phyloP scores from a whole-genome alignment of 768 basidiomycete species.

The Hysterangium stoloniferum region DNA sequence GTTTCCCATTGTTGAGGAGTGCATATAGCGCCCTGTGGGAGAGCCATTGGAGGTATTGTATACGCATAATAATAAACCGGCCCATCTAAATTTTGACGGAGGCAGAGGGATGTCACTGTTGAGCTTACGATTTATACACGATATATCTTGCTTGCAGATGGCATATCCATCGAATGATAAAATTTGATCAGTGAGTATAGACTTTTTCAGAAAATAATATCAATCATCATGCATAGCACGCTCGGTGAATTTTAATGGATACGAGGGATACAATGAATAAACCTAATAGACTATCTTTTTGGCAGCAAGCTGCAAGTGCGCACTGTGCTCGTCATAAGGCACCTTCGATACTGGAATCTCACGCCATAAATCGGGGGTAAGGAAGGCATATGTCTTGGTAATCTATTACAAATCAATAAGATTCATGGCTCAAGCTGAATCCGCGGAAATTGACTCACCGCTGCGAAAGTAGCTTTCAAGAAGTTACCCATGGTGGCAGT shows the following conservation, averaged over 20 bases:
- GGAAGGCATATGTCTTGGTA: constrained; percentile 97
- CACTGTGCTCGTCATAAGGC: constrained; percentile 94
- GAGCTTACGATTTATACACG: too few relatives aligned
- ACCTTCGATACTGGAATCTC: constrained; percentile 85
- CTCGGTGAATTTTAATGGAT: too few relatives aligned
- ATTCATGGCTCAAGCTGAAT: not conserved
- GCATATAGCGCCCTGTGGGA: constrained; percentile 58
- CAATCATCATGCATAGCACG: too few relatives aligned
- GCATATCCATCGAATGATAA: too few relatives aligned
- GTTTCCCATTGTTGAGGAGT: constrained; percentile 10
- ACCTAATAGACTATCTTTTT: constrained; percentile 53
- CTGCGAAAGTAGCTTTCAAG: constrained; percentile 94
- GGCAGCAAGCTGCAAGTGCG: constrained; percentile 77
- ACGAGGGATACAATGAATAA: not conserved
- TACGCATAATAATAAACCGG: constrained; percentile 73
- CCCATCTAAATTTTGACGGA: constrained; percentile 73
- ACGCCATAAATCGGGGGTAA: constrained; percentile 96
- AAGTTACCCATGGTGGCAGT: constrained; percentile 99
- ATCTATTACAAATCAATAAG: constrained; percentile 46
- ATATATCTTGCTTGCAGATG: too few relatives aligned
- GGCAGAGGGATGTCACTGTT: constrained; percentile 64
- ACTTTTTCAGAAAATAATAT: too few relatives aligned
- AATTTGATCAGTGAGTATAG: too few relatives aligned
- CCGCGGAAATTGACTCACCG: constrained; percentile 42
- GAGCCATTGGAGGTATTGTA: constrained; percentile 44